Evolutionary conservation across 2,329 filamentous ascomycete genomes (phyloP), one percentile per base, ranked within the genome.

Genomic region (Penicillium sp.): DNA sequence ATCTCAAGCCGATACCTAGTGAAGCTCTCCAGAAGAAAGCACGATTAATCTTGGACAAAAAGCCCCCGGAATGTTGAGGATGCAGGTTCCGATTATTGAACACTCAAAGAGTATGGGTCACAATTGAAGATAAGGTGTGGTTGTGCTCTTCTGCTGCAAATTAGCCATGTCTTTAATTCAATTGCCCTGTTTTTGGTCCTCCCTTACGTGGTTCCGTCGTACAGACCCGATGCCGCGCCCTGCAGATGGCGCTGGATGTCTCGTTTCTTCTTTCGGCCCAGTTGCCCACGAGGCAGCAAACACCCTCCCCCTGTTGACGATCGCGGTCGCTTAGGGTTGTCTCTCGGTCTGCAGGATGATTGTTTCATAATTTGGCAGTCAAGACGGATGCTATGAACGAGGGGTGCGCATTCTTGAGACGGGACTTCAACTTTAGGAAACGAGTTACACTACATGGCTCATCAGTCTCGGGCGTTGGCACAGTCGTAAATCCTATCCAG

Each of bases 181-280:
- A 26, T 55, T 67, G 30, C 61, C 53, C 26, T 45, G 57, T 62
- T 62, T 11, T 62, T 11, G 53, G 57, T 26, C 42, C 52, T 65
- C 68, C 65, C 68, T 66, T 66, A 60, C 64, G 55, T 66, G 42
- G 52, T 30, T 40, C 45, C 38, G 59, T 62, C 42, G 65, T 60
- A 66, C 65, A 63, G 49, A 55, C 56, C 60, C 52, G 58, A 58
- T 35, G 35, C 7, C 40, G 26, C 42, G 16, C 40, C 8, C 25
- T 43, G 22, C 38, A 42, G 48, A 49, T 26, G 30, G 8, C 51
- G 16, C 43, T 55, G 45, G 37, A 52, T 52, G 35, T 61, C 57
- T 45, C 28, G 26, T 57, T 42, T 49, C 53, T 58, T 60, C 59
- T 63, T 58, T 26, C 33, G 43, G 33, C 51, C 35, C 52, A 35